Evolutionary conservation across 2,329 filamentous ascomycete species (phyloP).

Genomic region (Exophiala oligosperma): DNA sequence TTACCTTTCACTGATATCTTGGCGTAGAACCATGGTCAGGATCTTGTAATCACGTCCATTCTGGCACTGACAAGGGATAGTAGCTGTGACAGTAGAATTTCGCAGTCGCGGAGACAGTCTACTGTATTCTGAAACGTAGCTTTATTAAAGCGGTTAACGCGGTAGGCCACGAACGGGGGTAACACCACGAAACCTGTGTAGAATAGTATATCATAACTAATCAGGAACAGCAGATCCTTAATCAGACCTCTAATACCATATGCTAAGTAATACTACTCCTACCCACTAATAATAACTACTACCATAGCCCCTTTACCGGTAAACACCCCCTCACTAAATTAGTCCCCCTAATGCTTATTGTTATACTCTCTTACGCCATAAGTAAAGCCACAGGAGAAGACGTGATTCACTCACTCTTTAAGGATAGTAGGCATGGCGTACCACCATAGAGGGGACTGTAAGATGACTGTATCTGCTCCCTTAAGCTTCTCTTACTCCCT

Average conservation of each 20-base stretch:
- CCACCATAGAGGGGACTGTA: conserved; percentile 8
- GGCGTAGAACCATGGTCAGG: not conserved
- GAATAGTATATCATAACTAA: conserved; percentile 4
- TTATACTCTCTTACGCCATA: conserved; percentile 6
- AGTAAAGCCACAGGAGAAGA: conserved; percentile 8
- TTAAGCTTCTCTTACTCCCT: conserved; percentile 5
- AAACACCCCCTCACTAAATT: conserved; percentile 8
- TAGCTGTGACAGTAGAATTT: not conserved
- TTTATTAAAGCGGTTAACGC: not conserved
- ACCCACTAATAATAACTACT: conserved; percentile 1
- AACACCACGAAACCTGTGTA: conserved; percentile 4
- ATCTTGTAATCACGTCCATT: conserved; percentile 4
- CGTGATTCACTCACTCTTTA: conserved; percentile 2
- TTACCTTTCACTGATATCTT: not conserved
- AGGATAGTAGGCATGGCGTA: conserved; percentile 6
- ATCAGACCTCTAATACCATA: conserved; percentile 3
- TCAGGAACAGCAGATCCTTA: conserved; percentile 3
- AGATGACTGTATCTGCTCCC: conserved; percentile 3
- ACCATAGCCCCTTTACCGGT: conserved; percentile 1
- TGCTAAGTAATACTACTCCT: not conserved
- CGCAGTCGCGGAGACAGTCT: conserved; percentile 2
- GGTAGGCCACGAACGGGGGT: conserved; percentile 3
- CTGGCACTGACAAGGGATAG: conserved; percentile 3
- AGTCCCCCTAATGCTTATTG: conserved; percentile 5
- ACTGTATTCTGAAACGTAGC: not conserved